Evolutionary conservation across 176 grass and related monocot species (phyloP).

Genomic region (Rhipidocladum racemiflorum): DNA sequence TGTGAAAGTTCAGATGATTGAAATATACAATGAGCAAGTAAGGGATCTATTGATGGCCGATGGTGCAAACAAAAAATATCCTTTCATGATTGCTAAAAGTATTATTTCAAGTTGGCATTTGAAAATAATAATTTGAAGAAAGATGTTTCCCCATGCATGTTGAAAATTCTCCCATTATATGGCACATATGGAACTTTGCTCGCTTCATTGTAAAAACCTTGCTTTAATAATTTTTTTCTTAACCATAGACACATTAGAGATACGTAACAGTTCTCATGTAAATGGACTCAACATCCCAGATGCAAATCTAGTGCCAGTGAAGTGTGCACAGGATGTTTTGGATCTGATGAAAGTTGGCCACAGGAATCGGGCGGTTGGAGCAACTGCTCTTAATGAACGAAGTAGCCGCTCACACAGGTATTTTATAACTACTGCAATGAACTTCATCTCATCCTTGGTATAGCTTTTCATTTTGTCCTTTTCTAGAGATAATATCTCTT

Average conservation of each 20-base stretch:
- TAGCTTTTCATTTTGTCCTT: background rate
- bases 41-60: conserved; percentile 72
- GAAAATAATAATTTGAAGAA: background rate
- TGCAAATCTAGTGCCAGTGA: conserved; percentile 74
- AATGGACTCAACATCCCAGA: conserved; percentile 88
- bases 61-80: conserved; percentile 77
- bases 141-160: background rate
- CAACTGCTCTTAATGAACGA: conserved; percentile 87
- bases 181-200: background rate
- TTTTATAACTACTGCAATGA: background rate
- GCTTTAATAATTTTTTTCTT: conserved; percentile 15
- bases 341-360: conserved; percentile 81
- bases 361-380: conserved; percentile 64
- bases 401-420: conserved; percentile 96
- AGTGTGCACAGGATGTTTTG: conserved; percentile 74
- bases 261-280: conserved; percentile 85
- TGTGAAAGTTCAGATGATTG: conserved; percentile 77
- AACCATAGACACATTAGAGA: conserved; percentile 70
- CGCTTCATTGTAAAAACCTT: background rate
- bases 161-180: background rate
- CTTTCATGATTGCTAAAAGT: conserved; percentile 37
- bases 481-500: background rate
- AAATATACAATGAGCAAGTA: no score
- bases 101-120: conserved; percentile 12
- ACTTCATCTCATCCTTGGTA: background rate